Conservation (phyloP, 306 rosid species). For the Trifolium fragiferum region DNA sequence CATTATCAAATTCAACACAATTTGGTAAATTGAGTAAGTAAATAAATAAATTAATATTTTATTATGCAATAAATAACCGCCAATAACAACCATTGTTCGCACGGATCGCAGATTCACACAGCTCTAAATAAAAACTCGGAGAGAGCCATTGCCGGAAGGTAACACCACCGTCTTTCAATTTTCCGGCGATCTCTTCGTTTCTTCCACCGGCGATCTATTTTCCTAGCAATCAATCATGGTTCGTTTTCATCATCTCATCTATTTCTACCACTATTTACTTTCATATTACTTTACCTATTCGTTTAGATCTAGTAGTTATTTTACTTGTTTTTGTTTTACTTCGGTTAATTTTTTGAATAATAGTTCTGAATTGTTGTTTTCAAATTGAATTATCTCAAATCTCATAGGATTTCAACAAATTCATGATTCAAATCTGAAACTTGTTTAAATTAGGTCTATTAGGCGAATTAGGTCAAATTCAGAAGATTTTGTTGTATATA, state of each 20-base stretch:
- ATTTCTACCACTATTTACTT: neutral
- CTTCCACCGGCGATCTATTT: neutral
- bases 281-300: neutral
- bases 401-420: neutral
- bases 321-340: neutral
- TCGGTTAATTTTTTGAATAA: neutral
- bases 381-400: neutral
- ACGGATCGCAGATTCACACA: neutral
- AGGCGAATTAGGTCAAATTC: neutral
- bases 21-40: neutral
- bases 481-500: neutral
- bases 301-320: conserved; percentile 31
- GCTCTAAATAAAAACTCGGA: conserved; percentile 31
- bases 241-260: neutral
- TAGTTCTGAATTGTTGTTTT: conserved; percentile 5
- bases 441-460: neutral
- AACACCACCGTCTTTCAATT: conserved; percentile 25
- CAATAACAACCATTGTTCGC: neutral
- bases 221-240: conserved; percentile 44
- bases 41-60: conserved; percentile 10
- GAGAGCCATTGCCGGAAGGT: conserved; percentile 45
- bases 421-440: neutral
- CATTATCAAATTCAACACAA: neutral
- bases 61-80: conserved; percentile 7
- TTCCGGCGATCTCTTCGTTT: conserved; percentile 49